phyloP scores from a whole-genome alignment of 2,329 filamentous ascomycete genomes.

The Cladosporium oxysporum region DNA sequence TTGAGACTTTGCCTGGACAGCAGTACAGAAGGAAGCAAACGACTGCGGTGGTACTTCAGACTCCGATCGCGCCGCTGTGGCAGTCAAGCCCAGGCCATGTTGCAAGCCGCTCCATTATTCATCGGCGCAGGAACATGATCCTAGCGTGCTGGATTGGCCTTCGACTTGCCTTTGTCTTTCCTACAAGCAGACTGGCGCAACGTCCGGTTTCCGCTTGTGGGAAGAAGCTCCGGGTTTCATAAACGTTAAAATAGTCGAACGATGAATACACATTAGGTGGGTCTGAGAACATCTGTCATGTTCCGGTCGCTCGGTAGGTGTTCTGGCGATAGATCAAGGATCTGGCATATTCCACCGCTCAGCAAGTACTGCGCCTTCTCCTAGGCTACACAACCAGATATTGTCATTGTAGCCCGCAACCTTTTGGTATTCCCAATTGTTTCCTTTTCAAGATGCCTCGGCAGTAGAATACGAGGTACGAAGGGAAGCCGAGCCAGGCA shows the following conservation, averaged over 20 bases:
- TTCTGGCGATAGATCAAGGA: not conserved
- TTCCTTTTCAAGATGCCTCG: not conserved
- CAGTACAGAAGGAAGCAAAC: not conserved
- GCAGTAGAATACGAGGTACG: not conserved
- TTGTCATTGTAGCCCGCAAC: not conserved
- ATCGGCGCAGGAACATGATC: not conserved
- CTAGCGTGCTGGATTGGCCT: not conserved
- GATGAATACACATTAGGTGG: not conserved
- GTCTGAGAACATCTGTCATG: not conserved
- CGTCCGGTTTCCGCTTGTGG: not conserved
- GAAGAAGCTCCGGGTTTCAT: not conserved
- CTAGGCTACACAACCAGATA: not conserved
- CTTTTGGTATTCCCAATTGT: not conserved
- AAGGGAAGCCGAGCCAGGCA: not conserved
- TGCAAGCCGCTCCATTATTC: not conserved
- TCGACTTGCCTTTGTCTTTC: not conserved
- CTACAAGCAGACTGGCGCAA: slow-evolving; percentile 1
- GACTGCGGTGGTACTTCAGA: not conserved
- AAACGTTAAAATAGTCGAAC: not conserved
- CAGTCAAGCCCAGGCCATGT: not conserved
- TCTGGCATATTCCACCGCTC: not conserved
- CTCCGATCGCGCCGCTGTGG: not conserved
- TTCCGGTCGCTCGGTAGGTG: not conserved
- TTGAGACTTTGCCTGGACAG: not conserved
- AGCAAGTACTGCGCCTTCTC: not conserved